Evolutionary conservation across 768 basidiomycete genomes (phyloP).

Genomic region (Rhodosporidiobolus odoratus): DNA sequence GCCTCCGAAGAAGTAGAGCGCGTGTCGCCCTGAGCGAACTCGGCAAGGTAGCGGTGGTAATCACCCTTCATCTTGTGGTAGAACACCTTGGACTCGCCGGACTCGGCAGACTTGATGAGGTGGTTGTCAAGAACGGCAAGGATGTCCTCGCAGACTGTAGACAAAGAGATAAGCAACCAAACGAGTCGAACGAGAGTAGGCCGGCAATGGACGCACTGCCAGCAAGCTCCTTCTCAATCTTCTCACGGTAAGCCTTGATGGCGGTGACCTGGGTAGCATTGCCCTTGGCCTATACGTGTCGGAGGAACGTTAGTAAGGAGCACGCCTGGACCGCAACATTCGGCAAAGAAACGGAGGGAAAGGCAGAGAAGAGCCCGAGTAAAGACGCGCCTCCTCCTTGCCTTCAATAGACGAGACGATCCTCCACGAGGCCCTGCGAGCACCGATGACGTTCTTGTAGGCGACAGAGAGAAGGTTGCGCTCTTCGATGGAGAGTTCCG

Average conservation of each 20-base stretch:
- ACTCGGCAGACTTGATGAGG: slow-evolving; percentile 91
- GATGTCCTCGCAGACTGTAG: slow-evolving; percentile 82
- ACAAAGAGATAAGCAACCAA: background rate
- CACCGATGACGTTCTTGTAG: slow-evolving; percentile 98
- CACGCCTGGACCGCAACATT: background rate
- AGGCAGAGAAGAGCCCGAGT: too few relatives aligned
- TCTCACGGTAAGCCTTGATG: slow-evolving; percentile 96
- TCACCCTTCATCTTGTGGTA: slow-evolving; percentile 79
- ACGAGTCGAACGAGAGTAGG: background rate
- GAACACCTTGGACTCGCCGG: slow-evolving; percentile 81
- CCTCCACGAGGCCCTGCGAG: slow-evolving; percentile 94
- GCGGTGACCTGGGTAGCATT: slow-evolving; percentile 90
- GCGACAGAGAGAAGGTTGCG: slow-evolving; percentile 96
- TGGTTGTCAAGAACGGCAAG: slow-evolving; percentile 96
- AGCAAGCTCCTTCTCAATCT: slow-evolving; percentile 92
- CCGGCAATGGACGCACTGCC: slow-evolving; percentile 53
- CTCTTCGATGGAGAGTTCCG: slow-evolving; percentile 97
- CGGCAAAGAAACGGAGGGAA: too few relatives aligned
- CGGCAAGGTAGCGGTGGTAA: slow-evolving; percentile 97
- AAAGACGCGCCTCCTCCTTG: slow-evolving; percentile 68
- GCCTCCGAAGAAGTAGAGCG: slow-evolving; percentile 96
- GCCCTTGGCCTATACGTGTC: slow-evolving; percentile 62
- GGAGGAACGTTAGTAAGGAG: background rate
- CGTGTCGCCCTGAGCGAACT: slow-evolving; percentile 96
- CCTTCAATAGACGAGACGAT: slow-evolving; percentile 98